These are phyloP conservation scores for Blastomyces parvus DNA, from an alignment of 2,329 filamentous ascomycete genomes.

Conservation along the genomic window DNA sequence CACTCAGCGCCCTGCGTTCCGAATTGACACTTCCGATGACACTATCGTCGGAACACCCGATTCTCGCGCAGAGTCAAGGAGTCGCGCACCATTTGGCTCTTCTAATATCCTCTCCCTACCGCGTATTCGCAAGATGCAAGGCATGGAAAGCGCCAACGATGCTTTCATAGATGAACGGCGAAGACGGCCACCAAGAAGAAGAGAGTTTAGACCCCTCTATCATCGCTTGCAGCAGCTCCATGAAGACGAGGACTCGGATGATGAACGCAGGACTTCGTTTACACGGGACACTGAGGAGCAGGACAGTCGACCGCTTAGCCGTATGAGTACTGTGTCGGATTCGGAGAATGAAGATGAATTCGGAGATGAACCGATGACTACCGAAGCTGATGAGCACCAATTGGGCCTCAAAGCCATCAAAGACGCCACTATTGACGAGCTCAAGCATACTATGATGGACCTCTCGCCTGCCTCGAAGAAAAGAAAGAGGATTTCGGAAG, in stretches of 20 bases:
- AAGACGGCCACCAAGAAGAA: constrained; percentile 46
- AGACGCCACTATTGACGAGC: constrained; percentile 20
- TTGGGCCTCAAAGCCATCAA: constrained; percentile 14
- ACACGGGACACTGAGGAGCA: constrained; percentile 74
- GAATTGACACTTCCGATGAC: constrained; percentile 51
- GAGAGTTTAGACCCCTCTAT: constrained; percentile 68
- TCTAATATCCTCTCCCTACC: constrained; percentile 53
- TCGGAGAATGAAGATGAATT: constrained; percentile 45
- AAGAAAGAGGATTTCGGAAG: constrained; percentile 27
- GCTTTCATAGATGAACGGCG: constrained; percentile 61
- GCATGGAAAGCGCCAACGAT: constrained; percentile 49
- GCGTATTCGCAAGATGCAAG: constrained; percentile 60
- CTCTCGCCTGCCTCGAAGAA: constrained; percentile 16
- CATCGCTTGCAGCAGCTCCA: constrained; percentile 66
- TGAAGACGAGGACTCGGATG: constrained; percentile 76
- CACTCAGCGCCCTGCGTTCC: constrained; percentile 46
- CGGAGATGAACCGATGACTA: constrained; percentile 15
- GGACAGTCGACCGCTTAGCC: constrained; percentile 72
- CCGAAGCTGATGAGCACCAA: constrained; percentile 20
- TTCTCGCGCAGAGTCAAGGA: constrained; percentile 32
- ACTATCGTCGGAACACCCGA: constrained; percentile 56
- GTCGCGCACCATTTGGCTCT: constrained; percentile 30
- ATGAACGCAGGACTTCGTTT: constrained; percentile 60
- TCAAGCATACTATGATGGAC: constrained; percentile 19
- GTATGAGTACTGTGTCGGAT: constrained; percentile 46